Conservation (phyloP, 768 basidiomycete species). For the Porphyrellus cyaneotinctus region DNA sequence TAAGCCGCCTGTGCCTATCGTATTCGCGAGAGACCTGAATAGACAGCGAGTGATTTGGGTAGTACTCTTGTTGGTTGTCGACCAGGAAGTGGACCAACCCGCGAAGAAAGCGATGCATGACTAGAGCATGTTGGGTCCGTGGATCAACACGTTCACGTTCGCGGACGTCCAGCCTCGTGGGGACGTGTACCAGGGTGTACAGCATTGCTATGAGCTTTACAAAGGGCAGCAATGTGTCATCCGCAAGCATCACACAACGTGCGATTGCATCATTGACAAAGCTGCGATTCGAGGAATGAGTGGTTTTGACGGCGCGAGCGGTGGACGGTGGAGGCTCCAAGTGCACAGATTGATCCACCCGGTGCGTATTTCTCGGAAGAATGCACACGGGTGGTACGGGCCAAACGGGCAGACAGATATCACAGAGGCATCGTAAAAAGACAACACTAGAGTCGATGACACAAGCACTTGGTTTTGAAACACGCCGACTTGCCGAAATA, state of each 20-base stretch:
- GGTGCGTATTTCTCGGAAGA: not conserved
- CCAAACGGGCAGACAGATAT: too few species aligned
- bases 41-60: not conserved
- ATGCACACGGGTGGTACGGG: too few species aligned
- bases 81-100: not conserved
- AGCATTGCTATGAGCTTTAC: constrained; percentile 9
- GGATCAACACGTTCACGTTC: constrained; percentile 1
- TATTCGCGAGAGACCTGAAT: constrained; percentile 11
- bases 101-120: constrained; percentile 5
- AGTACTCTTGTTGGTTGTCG: constrained; percentile 1
- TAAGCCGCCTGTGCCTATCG: not conserved
- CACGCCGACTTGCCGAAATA: not conserved
- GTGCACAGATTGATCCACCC: constrained; percentile 2
- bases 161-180: constrained; percentile 9
- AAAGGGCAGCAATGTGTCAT: constrained; percentile 7
- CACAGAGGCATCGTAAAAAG: too few species aligned
- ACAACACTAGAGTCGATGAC: not conserved
- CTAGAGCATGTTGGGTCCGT: not conserved
- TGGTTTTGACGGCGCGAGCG: not conserved
- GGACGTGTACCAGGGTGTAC: constrained; percentile 7
- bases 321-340: not conserved
- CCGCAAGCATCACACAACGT: constrained; percentile 15
- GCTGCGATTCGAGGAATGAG: not conserved
- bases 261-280: constrained; percentile 1
- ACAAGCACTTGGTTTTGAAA: too few species aligned